Conservation (phyloP, 2,329 filamentous ascomycete species). For the Sarocladium strictum region DNA sequence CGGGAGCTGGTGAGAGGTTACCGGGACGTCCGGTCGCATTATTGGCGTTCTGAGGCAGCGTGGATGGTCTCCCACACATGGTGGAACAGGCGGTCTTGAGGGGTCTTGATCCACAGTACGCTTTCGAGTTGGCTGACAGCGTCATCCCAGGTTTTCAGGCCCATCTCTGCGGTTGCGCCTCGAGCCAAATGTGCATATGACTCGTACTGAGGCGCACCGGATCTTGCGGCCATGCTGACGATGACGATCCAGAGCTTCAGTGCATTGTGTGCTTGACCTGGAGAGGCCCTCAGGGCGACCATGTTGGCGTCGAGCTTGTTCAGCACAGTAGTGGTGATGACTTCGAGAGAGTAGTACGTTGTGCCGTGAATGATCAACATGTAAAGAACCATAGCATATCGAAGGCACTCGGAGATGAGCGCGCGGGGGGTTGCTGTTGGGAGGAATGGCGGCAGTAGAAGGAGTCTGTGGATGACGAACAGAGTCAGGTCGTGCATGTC, state of each 20-base stretch:
- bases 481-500: constrained; percentile 49
- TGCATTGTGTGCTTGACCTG: constrained; percentile 13
- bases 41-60: background rate
- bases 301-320: constrained; percentile 26
- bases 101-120: constrained; percentile 24
- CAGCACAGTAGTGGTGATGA: constrained; percentile 30
- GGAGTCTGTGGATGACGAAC: constrained; percentile 45
- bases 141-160: constrained; percentile 11
- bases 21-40: background rate
- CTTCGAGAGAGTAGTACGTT: constrained; percentile 48
- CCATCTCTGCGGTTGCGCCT: background rate
- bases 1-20: background rate
- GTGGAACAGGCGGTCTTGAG: constrained; percentile 18
- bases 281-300: constrained; percentile 11
- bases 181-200: constrained; percentile 24
- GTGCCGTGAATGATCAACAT: constrained; percentile 49
- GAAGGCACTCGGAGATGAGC: constrained; percentile 36
- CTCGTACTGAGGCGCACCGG: constrained; percentile 18
- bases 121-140: constrained; percentile 15
- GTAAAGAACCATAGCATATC: constrained; percentile 40
- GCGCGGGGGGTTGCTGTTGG: constrained; percentile 11
- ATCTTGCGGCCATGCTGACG: constrained; percentile 32
- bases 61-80: constrained; percentile 1
- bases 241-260: constrained; percentile 37
- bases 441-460: constrained; percentile 21